Base-by-base conservation (phyloP, 768 basidiomycete species). In the Rossbeevera mucosa region DNA sequence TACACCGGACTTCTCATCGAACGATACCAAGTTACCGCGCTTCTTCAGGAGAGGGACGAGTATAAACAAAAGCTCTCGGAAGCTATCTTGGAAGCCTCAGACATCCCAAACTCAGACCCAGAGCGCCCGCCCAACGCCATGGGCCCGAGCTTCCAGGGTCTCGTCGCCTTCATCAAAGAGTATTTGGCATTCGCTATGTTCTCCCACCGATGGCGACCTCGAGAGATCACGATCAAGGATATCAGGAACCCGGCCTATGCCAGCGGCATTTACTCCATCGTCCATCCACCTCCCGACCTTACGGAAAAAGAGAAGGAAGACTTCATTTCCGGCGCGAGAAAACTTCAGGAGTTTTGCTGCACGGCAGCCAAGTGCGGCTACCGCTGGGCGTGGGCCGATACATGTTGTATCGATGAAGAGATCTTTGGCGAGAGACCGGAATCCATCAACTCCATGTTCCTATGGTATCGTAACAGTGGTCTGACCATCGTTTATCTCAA, bases 321-420 rank as follows among this genome's bases (percentile, higher is more conserved):
- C 12, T 38, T 45, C 30, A 4, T 49, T 0, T 22, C 33, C 6
- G 56, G 60, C n/a, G 42, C 53, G 11, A 25, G 36, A 30, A 66
- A 68, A 41, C 65, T 66, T 20, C 67, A 68, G 16, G 59, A 69
- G 12, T 68, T 62, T 26, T 66, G 67, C 36, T 69, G 64, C 22
- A 14, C 53, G 7, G 59, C 59, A 5, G 67, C 64, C 1, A 66
- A 59, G 41, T 68, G 62, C 24, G 65, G 67, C 2, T 66, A 48
- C 47, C 64, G 65, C n/a, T 66, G 66, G 66, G 65, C 62, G 5
- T 66, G 65, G 65, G 43, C 57, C 3, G 65, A 66, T 26, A 68
- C 67, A 8, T 66, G 65, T 42, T 66, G 65, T 12, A 66, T 66
- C 22, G 52, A 66, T 31, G 60, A 68, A 26, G 45, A 44, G 45